Conservation (phyloP, 192 early-diverging fungal genomes). For the Gaertneriomyces semiglobifer region DNA sequence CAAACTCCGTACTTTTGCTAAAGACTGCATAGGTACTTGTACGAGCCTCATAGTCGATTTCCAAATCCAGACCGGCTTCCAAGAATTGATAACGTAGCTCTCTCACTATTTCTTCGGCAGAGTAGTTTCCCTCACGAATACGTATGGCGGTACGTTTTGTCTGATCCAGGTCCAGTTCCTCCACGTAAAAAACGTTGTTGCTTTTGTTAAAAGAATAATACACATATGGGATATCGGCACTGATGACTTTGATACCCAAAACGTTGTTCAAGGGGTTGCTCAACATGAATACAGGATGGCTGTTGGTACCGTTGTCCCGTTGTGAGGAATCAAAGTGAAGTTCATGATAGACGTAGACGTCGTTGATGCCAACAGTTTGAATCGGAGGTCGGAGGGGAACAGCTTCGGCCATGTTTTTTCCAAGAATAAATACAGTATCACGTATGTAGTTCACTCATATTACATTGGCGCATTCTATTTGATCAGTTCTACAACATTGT, state of each 20-base stretch:
- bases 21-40: no score
- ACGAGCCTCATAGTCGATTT: no score
- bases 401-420: not conserved
- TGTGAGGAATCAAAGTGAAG: not conserved
- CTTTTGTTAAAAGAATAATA: not conserved
- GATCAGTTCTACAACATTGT: not conserved
- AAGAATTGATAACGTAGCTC: no score
- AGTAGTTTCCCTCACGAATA: slow-evolving; percentile 3
- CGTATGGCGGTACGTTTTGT: not conserved
- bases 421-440: not conserved
- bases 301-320: not conserved
- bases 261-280: slow-evolving; percentile 1
- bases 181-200: not conserved
- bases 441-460: not conserved
- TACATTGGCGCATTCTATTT: not conserved
- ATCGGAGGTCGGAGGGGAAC: not conserved
- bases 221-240: not conserved
- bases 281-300: not conserved
- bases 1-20: no score
- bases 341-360: not conserved
- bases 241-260: not conserved
- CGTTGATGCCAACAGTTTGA: not conserved
- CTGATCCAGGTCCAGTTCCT: not conserved
- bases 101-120: no score
- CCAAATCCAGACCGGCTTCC: no score